phyloP scores from a whole-genome alignment of 805 yeast genomes.

The Pichia ethanolica region DNA sequence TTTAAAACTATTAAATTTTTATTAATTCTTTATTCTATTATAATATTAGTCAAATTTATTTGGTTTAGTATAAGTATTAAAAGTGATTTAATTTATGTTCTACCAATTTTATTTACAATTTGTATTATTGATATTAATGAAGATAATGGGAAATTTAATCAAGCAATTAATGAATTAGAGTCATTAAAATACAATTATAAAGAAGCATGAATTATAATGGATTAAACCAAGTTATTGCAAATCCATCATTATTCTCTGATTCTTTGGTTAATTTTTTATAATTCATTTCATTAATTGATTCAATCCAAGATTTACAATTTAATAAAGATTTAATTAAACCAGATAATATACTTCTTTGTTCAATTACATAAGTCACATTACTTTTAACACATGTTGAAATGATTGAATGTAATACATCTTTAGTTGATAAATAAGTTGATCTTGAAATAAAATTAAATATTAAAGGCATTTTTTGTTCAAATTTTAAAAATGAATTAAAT shows the following conservation, averaged over 20 bases:
- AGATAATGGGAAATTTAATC: conserved; percentile 16
- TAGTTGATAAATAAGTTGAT: conserved; percentile 13
- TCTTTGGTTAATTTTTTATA: conserved; percentile 7
- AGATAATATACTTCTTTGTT: conserved; percentile 16
- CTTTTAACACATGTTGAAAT: conserved; percentile 16
- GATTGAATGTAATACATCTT: conserved; percentile 10
- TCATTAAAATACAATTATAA: conserved; percentile 24
- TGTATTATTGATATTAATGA: conserved; percentile 14
- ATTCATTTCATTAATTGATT: conserved; percentile 3
- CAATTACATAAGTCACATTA: conserved; percentile 11
- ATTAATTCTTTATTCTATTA: conserved; percentile 3
- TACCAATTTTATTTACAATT: conserved; percentile 21
- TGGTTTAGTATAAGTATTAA: not conserved
- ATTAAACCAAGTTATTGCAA: conserved; percentile 12
- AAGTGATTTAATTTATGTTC: conserved; percentile 19
- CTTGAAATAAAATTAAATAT: conserved; percentile 24
- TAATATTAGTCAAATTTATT: conserved; percentile 10
- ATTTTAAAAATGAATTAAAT: conserved; percentile 16
- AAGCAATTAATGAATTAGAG: conserved; percentile 17
- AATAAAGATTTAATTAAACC: conserved; percentile 22
- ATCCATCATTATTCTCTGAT: conserved; percentile 1
- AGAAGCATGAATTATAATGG: conserved; percentile 21
- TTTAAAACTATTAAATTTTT: not conserved
- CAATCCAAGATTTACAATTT: conserved; percentile 5
- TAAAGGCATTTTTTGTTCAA: conserved; percentile 24